Conservation (phyloP, 2,329 filamentous ascomycete species). For the Fonsecaea pedrosoi region DNA sequence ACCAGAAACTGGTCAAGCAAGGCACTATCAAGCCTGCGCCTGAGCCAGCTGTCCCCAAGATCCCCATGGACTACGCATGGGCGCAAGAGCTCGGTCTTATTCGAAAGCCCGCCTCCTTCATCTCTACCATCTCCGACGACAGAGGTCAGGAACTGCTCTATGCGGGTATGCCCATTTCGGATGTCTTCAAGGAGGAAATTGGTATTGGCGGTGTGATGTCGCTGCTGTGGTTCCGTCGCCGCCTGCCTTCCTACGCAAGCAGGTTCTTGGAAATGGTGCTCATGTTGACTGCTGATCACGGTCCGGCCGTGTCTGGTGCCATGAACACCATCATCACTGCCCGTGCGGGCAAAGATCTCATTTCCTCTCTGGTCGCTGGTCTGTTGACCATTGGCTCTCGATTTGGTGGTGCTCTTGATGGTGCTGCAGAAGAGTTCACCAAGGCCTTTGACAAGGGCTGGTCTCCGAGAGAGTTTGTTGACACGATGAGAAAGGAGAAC, state of each 20-base stretch:
- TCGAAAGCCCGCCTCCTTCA: conserved; percentile 99
- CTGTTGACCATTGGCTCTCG: conserved; percentile 97
- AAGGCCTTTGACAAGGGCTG: conserved; percentile 98
- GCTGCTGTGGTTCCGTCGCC: conserved; percentile 98
- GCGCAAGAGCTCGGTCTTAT: conserved; percentile 98
- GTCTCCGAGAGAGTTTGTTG: conserved; percentile 97
- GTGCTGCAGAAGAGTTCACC: conserved; percentile 97
- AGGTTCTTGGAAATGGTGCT: conserved; percentile 99
- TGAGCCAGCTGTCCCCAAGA: conserved; percentile 96
- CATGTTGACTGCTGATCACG: conserved; percentile 99
- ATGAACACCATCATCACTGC: conserved; percentile 99
- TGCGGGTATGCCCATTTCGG: conserved; percentile 99
- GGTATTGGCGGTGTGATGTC: conserved; percentile 99
- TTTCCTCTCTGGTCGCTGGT: conserved; percentile 93
- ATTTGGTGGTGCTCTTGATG: conserved; percentile 97
- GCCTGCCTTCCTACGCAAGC: conserved; percentile 92
- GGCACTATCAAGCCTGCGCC: conserved; percentile 84
- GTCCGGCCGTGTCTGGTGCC: conserved; percentile 96
- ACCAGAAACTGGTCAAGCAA: conserved; percentile 83
- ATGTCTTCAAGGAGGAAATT: conserved; percentile 98
- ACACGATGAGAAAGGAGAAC: conserved; percentile 99
- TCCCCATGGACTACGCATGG: conserved; percentile 99
- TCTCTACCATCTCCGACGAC: conserved; percentile 99
- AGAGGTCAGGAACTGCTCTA: conserved; percentile 99
- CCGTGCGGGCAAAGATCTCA: conserved; percentile 97